Base-by-base conservation (phyloP, 768 basidiomycete genomes). In the Daedaleopsis nitida region DNA sequence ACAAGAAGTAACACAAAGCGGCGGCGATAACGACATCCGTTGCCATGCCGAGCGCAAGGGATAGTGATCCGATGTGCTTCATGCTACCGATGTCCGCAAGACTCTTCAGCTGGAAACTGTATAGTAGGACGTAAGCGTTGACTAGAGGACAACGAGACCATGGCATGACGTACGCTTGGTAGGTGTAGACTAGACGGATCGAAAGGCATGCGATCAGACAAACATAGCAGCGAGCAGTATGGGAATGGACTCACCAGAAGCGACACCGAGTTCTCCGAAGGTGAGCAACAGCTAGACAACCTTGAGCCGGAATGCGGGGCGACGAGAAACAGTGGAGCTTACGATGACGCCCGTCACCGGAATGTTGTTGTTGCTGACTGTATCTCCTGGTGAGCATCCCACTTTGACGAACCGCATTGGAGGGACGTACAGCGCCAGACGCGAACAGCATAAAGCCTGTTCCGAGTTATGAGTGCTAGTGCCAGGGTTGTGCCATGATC, bases 341-440 rank as follows among this genome's bases (percentile, higher is more conserved):
- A 86, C 84, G 54, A 87, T 78, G 27, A 69, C 44, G 0, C 70
- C 75, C 7, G 83, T 83, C 23, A 85, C 69, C 43, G 66, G 70
- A 11, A 79, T 58, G 62, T 86, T 86, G 37, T 77, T 74, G 44
- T 83, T 75, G 73, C 86, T 86, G 66, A 87, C 86, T 87, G 60
- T 21, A 54, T 42, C 39, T 12, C 39, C 5, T 17, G 3, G n/a
- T 59, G 17, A 16, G 51, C 56, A 32, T 35, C 11, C 39, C 11
- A 42, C 13, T 17, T 13, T 17, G 17, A 11, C 39, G 17, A 17
- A 17, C 39, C 13, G 10, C 6, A 44, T 55, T 6, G 52, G 16
- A 9, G 59, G n/a, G 68, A 65, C 55, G 14, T 72, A 86, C 86
- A 87, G 71, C 84, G 73, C 84, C 84, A 87, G 13, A 87, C 85